A percentile compares a stretch with the other conserved stretches of the same genome.
phyloP scores from a whole-genome alignment of 257 asterid genomes.

The Coffea eugenioides region DNA sequence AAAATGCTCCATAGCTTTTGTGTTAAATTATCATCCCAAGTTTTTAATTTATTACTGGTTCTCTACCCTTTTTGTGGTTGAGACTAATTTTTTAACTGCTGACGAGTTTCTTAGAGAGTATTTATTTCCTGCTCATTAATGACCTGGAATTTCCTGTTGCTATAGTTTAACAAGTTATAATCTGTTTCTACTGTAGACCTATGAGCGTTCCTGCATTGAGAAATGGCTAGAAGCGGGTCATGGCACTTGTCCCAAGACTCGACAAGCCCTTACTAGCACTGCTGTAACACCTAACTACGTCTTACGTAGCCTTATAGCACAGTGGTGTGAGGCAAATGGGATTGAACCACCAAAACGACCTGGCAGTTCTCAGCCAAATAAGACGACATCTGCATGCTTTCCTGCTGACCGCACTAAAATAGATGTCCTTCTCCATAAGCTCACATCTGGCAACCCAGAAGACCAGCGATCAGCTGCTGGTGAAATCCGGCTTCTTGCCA shows the following conservation, averaged over 20 bases:
- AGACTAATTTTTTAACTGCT: not conserved
- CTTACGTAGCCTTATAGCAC: constrained; percentile 90
- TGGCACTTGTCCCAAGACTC: constrained; percentile 91
- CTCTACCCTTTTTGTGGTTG: not conserved
- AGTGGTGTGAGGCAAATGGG: constrained; percentile 96
- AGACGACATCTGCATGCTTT: constrained; percentile 53
- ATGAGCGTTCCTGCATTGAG: constrained; percentile 83
- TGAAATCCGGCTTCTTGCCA: constrained; percentile 95
- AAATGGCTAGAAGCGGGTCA: constrained; percentile 95
- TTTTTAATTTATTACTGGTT: not conserved
- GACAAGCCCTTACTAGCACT: constrained; percentile 67
- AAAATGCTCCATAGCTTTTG: not conserved
- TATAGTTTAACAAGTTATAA: not conserved
- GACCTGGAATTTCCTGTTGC: not conserved
- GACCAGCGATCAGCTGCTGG: constrained; percentile 87
- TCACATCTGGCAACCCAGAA: constrained; percentile 69
- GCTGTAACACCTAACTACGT: constrained; percentile 88
- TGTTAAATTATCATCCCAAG: not conserved
- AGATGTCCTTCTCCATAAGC: constrained; percentile 67
- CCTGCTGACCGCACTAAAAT: constrained; percentile 72
- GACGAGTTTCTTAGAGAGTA: not conserved
- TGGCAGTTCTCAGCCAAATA: constrained; percentile 41
- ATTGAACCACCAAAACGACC: constrained; percentile 83
- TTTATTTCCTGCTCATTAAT: not conserved
- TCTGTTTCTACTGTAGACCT: constrained; percentile 53